Evolutionary conservation across 768 basidiomycete species (phyloP).

Genomic region (Amanita subjunquillea): DNA sequence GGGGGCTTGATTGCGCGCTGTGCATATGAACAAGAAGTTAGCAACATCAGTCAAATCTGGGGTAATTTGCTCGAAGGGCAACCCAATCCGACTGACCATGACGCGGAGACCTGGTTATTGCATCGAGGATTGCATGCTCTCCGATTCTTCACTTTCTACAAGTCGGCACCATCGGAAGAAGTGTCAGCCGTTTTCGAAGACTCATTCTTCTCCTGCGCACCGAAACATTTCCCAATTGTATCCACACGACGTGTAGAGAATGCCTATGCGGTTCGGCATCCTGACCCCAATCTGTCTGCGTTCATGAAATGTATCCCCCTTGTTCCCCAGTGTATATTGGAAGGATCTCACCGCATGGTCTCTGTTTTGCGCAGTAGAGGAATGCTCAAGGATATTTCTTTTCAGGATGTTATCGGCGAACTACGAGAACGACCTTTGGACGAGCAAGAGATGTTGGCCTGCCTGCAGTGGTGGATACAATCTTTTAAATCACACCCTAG

Average conservation of each 20-base stretch:
- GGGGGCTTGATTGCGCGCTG: slow-evolving; percentile 76
- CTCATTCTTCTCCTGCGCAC: slow-evolving; percentile 67
- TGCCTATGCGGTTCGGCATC: slow-evolving; percentile 60
- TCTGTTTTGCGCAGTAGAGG: slow-evolving; percentile 47
- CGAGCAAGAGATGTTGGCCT: slow-evolving; percentile 68
- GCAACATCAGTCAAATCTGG: slow-evolving; percentile 52
- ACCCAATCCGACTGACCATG: slow-evolving; percentile 22
- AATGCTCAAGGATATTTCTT: slow-evolving; percentile 64
- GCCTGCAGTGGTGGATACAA: slow-evolving; percentile 79
- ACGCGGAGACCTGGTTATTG: slow-evolving; percentile 41
- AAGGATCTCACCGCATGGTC: slow-evolving; percentile 50
- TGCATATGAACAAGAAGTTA: slow-evolving; percentile 80
- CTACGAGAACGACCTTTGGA: slow-evolving; percentile 59
- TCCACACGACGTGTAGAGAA: slow-evolving; percentile 65
- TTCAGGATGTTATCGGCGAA: slow-evolving; percentile 76
- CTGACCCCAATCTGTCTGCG: slow-evolving; percentile 53
- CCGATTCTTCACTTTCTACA: slow-evolving; percentile 82
- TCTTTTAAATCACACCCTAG: slow-evolving; percentile 24
- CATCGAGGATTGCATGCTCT: slow-evolving; percentile 66
- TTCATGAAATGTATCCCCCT: slow-evolving; percentile 78
- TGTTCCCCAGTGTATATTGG: slow-evolving; percentile 50
- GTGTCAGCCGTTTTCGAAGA: slow-evolving; percentile 64
- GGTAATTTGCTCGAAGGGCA: slow-evolving; percentile 27
- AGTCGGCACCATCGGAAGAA: slow-evolving; percentile 77
- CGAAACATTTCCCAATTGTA: slow-evolving; percentile 53